Evolutionary conservation across 306 rosid species (phyloP).

Genomic region (Cicer judaicum): DNA sequence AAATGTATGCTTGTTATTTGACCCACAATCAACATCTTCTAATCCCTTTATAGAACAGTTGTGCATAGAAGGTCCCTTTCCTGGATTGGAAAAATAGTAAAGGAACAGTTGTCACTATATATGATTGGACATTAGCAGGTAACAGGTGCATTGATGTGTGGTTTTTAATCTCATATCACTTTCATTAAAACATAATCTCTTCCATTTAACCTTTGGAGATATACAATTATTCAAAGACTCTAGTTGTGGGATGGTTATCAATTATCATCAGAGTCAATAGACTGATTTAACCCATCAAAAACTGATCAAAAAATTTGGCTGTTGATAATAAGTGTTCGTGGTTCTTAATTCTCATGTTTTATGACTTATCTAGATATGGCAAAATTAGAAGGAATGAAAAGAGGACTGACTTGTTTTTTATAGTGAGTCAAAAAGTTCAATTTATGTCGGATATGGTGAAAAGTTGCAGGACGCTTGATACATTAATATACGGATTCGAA

Average conservation of each 20-base stretch:
- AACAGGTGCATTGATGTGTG: conserved; percentile 25
- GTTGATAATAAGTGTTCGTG: no score
- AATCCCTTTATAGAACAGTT: background rate
- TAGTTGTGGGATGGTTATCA: background rate
- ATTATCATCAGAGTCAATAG: background rate
- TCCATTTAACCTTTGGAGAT: background rate
- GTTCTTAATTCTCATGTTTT: no score
- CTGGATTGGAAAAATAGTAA: conserved; percentile 16
- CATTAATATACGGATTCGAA: no score
- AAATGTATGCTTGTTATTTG: background rate
- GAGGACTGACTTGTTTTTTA: no score
- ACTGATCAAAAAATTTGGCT: no score
- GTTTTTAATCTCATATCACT: conserved; percentile 8
- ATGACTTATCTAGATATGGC: no score
- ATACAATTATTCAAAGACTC: background rate
- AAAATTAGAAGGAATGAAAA: no score
- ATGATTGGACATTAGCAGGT: conserved; percentile 56
- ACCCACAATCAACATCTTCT: conserved; percentile 8
- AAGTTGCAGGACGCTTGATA: no score
- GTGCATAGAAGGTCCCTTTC: conserved; percentile 7
- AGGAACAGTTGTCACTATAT: conserved; percentile 40
- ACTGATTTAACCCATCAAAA: no score
- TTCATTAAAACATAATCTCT: conserved; percentile 15
- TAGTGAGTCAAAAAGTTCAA: no score
- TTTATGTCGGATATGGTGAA: no score